phyloP scores from a whole-genome alignment of 495 filamentous ascomycete genomes.

The Clohesyomyces aquaticus region DNA sequence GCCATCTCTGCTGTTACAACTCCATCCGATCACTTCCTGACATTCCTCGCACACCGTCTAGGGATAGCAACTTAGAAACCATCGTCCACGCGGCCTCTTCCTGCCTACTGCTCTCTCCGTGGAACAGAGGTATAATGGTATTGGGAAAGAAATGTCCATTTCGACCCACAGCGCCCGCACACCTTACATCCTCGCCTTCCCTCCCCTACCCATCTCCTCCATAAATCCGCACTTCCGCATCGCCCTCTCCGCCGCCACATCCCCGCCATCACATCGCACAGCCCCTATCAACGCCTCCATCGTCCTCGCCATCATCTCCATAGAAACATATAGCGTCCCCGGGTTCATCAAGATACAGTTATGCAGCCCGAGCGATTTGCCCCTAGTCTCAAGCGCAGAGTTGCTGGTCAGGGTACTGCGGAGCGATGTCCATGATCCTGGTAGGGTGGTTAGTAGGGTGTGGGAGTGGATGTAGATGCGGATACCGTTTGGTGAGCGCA shows the following conservation, averaged over 20 bases:
- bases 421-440: background rate
- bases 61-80: no score
- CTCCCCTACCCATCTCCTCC: background rate
- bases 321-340: background rate
- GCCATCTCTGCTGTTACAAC: no score
- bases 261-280: background rate
- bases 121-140: no score
- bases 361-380: background rate
- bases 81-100: no score
- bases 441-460: background rate
- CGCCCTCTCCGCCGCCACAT: background rate
- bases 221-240: background rate
- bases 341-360: background rate
- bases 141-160: background rate
- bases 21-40: no score
- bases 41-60: no score
- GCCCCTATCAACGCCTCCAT: conserved; percentile 2
- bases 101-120: no score
- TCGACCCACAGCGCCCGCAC: no score
- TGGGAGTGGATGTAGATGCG: conserved; percentile 3
- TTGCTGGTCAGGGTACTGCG: background rate
- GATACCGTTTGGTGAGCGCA: background rate
- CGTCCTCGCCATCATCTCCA: background rate
- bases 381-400: background rate
- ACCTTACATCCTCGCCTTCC: background rate